A percentile compares a stretch with the other conserved stretches of the same genome.
Evolutionary conservation across 1,284 basidiomycete genomes (phyloP).

Genomic region (Ustilago tritici): DNA sequence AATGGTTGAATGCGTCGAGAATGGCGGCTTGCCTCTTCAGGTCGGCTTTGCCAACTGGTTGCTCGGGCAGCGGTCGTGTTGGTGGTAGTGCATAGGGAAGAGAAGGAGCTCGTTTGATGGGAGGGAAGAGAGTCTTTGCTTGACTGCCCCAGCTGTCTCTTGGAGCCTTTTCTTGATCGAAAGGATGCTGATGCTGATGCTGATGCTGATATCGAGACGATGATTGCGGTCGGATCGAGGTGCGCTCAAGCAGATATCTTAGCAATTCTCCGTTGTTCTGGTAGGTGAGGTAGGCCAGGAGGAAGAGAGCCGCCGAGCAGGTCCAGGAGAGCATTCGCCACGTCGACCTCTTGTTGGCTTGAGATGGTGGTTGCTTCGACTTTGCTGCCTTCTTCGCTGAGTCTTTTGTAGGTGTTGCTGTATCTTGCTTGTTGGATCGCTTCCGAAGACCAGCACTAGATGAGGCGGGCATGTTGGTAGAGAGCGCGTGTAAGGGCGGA

Average conservation of each 20-base stretch:
- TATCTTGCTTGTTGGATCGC: slow-evolving; percentile 1
- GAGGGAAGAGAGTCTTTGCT: neutral
- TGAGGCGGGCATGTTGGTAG: slow-evolving; percentile 3
- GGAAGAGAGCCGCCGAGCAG: slow-evolving; percentile 33
- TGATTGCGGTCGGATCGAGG: neutral
- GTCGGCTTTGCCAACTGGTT: slow-evolving; percentile 52
- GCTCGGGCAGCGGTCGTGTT: slow-evolving; percentile 40
- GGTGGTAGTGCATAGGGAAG: slow-evolving; percentile 51
- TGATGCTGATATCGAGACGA: neutral
- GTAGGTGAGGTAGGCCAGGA: slow-evolving; percentile 31
- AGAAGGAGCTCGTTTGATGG: slow-evolving; percentile 21
- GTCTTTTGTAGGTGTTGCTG: neutral
- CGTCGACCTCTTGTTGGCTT: neutral
- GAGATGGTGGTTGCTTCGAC: neutral
- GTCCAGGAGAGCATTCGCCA: slow-evolving; percentile 29
- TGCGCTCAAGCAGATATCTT: slow-evolving; percentile 7
- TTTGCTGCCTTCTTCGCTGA: slow-evolving; percentile 1
- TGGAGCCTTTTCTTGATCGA: neutral
- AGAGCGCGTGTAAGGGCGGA: neutral
- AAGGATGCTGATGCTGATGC: neutral
- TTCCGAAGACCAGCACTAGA: slow-evolving; percentile 16
- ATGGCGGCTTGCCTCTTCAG: slow-evolving; percentile 49
- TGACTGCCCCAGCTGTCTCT: slow-evolving; percentile 9
- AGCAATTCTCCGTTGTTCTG: slow-evolving; percentile 32
- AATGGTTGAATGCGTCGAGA: slow-evolving; percentile 59